Evolutionary conservation across 106 monocot genomes (phyloP).

Genomic region (Apostasia shenzhenica): DNA sequence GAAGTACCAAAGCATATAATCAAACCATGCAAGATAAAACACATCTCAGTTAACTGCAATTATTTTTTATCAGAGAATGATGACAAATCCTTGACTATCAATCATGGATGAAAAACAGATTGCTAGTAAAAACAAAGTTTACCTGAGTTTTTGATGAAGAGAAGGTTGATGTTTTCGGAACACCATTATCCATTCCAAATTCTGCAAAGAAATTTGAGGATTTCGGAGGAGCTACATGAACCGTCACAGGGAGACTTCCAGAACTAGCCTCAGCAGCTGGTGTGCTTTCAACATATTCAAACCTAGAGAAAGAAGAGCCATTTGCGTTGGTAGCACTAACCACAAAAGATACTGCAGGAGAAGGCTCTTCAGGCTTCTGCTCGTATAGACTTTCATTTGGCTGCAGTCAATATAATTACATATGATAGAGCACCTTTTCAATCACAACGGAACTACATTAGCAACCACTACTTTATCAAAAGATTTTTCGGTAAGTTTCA

Average conservation of each 20-base stretch:
- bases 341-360: slow-evolving; percentile 34
- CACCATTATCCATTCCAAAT: slow-evolving; percentile 85
- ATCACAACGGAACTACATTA: neutral
- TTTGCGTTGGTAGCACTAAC: slow-evolving; percentile 14
- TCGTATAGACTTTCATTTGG: slow-evolving; percentile 91
- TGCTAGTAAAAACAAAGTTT: slow-evolving; percentile 1
- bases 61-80: neutral
- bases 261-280: slow-evolving; percentile 23
- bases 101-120: neutral
- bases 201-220: slow-evolving; percentile 79
- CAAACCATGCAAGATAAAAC: no score
- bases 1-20: no score
- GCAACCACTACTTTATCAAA: no score
- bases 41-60: no score
- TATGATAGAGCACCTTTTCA: neutral
- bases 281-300: slow-evolving; percentile 71
- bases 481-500: no score
- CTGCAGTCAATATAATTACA: slow-evolving; percentile 31
- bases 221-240: slow-evolving; percentile 84
- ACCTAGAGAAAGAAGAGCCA: slow-evolving; percentile 57
- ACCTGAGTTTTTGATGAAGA: slow-evolving; percentile 69
- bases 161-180: slow-evolving; percentile 52
- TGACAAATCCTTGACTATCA: neutral
- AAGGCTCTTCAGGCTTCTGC: slow-evolving; percentile 90
- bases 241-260: slow-evolving; percentile 24